Conservation (phyloP, 2,329 filamentous ascomycete species). For the Colletotrichum caudatum region DNA sequence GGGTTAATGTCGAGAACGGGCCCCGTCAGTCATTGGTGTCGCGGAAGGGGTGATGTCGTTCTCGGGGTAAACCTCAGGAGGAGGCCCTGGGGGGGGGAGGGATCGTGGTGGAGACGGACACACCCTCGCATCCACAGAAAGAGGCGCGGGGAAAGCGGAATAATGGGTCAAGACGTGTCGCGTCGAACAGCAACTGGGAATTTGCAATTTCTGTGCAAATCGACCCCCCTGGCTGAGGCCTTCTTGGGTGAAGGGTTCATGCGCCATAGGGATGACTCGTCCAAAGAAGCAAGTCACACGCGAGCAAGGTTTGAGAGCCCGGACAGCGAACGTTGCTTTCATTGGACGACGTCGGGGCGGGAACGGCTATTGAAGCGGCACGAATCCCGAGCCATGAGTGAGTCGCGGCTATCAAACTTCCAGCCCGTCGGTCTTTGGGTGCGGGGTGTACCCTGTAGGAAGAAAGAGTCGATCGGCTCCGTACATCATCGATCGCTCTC, state of each 20-base stretch:
- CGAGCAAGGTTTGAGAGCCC: not conserved
- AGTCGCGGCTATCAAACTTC: conserved; percentile 10
- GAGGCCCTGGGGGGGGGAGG: no score
- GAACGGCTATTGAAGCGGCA: conserved; percentile 16
- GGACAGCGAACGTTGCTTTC: conserved; percentile 2
- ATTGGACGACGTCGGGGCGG: conserved; percentile 12
- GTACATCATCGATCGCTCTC: not conserved
- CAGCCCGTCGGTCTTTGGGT: no score
- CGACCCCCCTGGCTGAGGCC: not conserved
- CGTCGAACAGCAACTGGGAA: not conserved
- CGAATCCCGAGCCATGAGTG: not conserved
- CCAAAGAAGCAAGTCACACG: conserved; percentile 12
- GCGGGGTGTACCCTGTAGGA: no score
- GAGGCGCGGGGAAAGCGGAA: conserved; percentile 20
- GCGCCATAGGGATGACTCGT: conserved; percentile 12
- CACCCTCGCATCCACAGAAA: conserved; percentile 5
- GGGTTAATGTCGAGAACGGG: no score
- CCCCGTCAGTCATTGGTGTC: no score
- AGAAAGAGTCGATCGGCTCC: no score
- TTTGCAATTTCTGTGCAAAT: not conserved
- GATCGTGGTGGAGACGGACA: conserved; percentile 27
- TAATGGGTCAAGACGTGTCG: not conserved
- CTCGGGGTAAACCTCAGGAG: no score
- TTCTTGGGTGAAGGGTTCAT: conserved; percentile 9
- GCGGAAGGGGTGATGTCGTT: no score